These are phyloP conservation scores for Xeromyces bisporus DNA, from an alignment of 495 filamentous ascomycete species.

Conservation along the genomic window DNA sequence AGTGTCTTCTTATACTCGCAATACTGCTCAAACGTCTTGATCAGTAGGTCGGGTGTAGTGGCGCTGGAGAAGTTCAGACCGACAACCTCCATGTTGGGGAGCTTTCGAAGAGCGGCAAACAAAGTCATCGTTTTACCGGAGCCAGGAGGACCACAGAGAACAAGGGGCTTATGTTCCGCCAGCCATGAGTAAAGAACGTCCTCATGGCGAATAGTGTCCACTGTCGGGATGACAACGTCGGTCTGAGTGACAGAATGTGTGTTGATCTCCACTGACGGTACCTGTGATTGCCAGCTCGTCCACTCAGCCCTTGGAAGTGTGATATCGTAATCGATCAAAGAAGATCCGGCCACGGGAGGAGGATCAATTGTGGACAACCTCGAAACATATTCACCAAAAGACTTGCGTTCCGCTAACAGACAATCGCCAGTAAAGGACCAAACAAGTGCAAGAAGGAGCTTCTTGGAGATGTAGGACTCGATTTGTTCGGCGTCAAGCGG, in stretches of 20 bases:
- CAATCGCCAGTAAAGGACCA: constrained; percentile 96
- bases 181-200: constrained; percentile 98
- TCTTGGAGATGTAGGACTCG: constrained; percentile 81
- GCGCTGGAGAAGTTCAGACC: constrained; percentile 98
- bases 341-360: constrained; percentile 54
- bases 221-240: constrained; percentile 90
- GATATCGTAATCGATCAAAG: constrained; percentile 91
- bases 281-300: constrained; percentile 84
- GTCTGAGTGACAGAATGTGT: constrained; percentile 95
- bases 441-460: constrained; percentile 72
- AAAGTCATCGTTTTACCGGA: constrained; percentile 99
- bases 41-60: constrained; percentile 88
- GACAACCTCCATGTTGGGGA: constrained; percentile 97
- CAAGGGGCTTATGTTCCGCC: constrained; percentile 89
- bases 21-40: constrained; percentile 99
- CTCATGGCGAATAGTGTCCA: constrained; percentile 94
- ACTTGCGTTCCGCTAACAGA: constrained; percentile 69
- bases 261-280: constrained; percentile 87
- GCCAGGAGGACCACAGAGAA: constrained; percentile 92
- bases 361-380: constrained; percentile 69
- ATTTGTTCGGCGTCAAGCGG: constrained; percentile 75
- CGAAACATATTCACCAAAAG: constrained; percentile 68
- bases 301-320: constrained; percentile 72
- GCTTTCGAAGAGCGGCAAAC: constrained; percentile 87
- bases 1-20: constrained; percentile 98